Evolutionary conservation across 192 early-diverging fungal genomes (phyloP).

Genomic region (Geranomyces michiganensis): DNA sequence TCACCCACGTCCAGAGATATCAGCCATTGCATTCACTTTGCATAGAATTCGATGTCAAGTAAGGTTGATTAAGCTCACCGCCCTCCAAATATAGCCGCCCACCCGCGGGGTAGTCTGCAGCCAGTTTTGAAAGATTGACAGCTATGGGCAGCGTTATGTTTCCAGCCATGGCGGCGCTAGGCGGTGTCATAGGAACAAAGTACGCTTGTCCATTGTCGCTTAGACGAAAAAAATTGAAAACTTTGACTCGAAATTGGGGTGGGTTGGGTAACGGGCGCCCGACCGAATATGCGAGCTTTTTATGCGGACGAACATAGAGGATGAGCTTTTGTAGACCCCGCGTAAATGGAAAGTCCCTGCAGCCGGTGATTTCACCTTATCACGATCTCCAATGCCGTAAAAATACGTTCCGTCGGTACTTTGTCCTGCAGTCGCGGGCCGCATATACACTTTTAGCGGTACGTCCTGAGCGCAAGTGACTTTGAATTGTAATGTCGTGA

Average conservation of each 20-base stretch:
- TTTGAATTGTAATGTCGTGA: not conserved
- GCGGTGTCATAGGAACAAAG: not conserved
- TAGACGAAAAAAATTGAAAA: constrained; percentile 5
- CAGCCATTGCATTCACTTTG: not conserved
- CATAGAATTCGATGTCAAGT: too few species aligned
- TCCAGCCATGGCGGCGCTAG: not conserved
- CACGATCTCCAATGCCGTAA: not conserved
- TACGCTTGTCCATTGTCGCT: constrained; percentile 4
- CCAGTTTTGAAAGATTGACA: not conserved
- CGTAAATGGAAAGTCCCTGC: too few species aligned
- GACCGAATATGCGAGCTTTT: not conserved
- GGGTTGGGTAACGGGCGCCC: not conserved
- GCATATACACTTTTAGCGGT: not conserved
- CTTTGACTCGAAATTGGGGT: constrained; percentile 1
- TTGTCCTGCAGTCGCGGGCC: not conserved
- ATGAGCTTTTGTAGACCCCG: too few species aligned
- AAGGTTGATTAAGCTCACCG: constrained; percentile 6
- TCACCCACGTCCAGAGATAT: not conserved
- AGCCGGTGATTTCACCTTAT: constrained; percentile 6
- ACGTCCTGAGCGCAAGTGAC: not conserved
- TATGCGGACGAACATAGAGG: too few species aligned
- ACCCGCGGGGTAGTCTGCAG: not conserved
- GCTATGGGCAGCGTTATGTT: not conserved
- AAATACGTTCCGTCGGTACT: not conserved
- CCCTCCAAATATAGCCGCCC: constrained; percentile 13